Base-by-base conservation (phyloP, 345 rosid species). In the Lumnitzera littorea region DNA sequence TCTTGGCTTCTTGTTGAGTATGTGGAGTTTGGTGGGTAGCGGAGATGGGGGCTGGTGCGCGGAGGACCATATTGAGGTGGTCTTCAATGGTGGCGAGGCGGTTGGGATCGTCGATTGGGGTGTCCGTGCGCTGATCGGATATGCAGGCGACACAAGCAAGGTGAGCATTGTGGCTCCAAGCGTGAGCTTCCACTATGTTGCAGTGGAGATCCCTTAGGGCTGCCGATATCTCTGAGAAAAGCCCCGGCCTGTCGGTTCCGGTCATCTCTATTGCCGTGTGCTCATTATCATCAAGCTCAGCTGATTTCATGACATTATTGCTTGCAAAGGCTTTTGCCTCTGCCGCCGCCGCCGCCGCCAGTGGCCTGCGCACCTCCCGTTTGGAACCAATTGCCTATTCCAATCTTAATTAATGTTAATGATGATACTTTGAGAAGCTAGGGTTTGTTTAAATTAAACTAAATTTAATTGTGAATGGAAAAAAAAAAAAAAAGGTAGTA, bases 131-230 rank as follows among this genome's bases (percentile, higher is more conserved):
- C 52, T 76, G 81, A 23, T 89, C 91, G 15, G 85, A 74, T 46
- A 89, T 74, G 51, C 80, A 81, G 36, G 80, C 85, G 6, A 89
- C 80, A 51, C 89, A 84, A 2, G 96, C 96, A 2, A 83, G 57
- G 14, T 84, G 76, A 13, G 77, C 75, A 11, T 89, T 89, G 73
- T 89, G 96, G 69, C 83, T 89, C 96, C 96, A 89, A 3, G 87
- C 86, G 8, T 89, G 87, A 24, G 89, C 94, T 64, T 86, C 86
- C 0, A 89, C 66, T 2, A 89, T 70, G 54, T 83, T 84, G 73
- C 94, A 86, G 4, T 70, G 78, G 7, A 89, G 80, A 50, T 84
- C 81, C 0, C 82, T 80, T 2, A 89, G 70, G 12, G 81, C 83
- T 0, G 96, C 94, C 0, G 82, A 84, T 53, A 89, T 82, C 73